Percentiles rank a stretch among this genome's conserved stretches.
Conservation (phyloP, 164 flowering plant genomes). For the Sextonia rubra region DNA sequence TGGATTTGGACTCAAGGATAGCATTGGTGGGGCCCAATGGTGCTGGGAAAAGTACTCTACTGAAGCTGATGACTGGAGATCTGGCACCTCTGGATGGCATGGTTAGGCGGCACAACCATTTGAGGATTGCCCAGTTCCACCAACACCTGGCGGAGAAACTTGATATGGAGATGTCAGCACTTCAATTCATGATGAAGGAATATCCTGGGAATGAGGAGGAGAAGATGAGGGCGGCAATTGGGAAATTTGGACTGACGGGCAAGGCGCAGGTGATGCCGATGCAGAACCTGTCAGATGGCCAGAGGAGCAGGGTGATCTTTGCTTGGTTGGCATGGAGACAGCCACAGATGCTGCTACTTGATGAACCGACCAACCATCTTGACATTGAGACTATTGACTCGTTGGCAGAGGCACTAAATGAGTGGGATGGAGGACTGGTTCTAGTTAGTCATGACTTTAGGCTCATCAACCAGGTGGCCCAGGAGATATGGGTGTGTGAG, state of each 20-base stretch:
- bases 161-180: slow-evolving; percentile 79
- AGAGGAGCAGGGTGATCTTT: slow-evolving; percentile 84
- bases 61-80: slow-evolving; percentile 98
- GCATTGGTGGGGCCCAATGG: slow-evolving; percentile 98
- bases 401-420: slow-evolving; percentile 84
- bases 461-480: slow-evolving; percentile 92
- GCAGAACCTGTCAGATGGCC: slow-evolving; percentile 93
- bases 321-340: slow-evolving; percentile 87
- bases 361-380: slow-evolving; percentile 90
- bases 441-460: slow-evolving; percentile 94
- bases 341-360: slow-evolving; percentile 75
- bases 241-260: slow-evolving; percentile 84
- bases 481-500: slow-evolving; percentile 95
- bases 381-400: slow-evolving; percentile 94
- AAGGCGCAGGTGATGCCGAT: slow-evolving; percentile 95
- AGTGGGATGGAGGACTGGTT: slow-evolving; percentile 95
- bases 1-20: slow-evolving; percentile 85
- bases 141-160: slow-evolving; percentile 94
- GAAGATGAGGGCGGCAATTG: slow-evolving; percentile 88
- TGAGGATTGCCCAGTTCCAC: slow-evolving; percentile 89
- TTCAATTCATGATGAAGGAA: slow-evolving; percentile 74
- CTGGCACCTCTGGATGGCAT: slow-evolving; percentile 81
- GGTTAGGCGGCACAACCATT: slow-evolving; percentile 93
- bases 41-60: slow-evolving; percentile 92
- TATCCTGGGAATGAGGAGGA: slow-evolving; percentile 93